Base-by-base conservation (phyloP, 2,329 filamentous ascomycete species). In the Trichoderma harzianum region DNA sequence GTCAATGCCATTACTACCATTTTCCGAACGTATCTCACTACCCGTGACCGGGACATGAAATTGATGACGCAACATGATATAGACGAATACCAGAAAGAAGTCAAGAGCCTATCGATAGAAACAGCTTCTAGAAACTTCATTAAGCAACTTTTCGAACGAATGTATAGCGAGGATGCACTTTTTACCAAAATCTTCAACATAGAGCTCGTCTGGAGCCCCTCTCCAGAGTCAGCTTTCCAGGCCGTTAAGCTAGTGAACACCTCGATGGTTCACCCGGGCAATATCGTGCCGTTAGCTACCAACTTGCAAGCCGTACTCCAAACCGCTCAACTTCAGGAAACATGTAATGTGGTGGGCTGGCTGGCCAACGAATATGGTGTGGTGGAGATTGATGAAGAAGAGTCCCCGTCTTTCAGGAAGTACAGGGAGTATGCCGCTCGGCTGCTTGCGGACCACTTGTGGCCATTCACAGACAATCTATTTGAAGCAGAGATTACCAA, bases 131-230 rank as follows among this genome's bases (percentile, higher is more conserved):
- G 88, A 32, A 89, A 88, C 74, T 88, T 85, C 69, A 83, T 90
- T 73, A 90, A 90, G 76, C 88, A 90, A 77, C 85, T 83, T 69
- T 89, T 89, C 70, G 88, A 90, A 76, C 84, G 87, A 30, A 84
- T 87, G 3, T 87, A 86, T 75, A 85, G 86, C 71, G 88, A 90
- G 76, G 83, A 85, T 30, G 82, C 79, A 24, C 78, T 90, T 3
- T 89, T 90, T 72, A 76, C 82, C 36, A 86, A 84, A 72, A 81
- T 90, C n/a, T 90, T 90, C 73, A 83, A 83, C 28, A 80, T 90
- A 51, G 86, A 89, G 60, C 84, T 87, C 1, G 82, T 85, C 26
- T 89, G 87, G 80, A 88, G 82, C 73, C 81, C 81, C 0, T 81
- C 86, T 26, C 74, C 79, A 0, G 84, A 84, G 47, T 89, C 87